Base-by-base conservation (phyloP, 768 basidiomycete species). In the Termitomyces heimii region DNA sequence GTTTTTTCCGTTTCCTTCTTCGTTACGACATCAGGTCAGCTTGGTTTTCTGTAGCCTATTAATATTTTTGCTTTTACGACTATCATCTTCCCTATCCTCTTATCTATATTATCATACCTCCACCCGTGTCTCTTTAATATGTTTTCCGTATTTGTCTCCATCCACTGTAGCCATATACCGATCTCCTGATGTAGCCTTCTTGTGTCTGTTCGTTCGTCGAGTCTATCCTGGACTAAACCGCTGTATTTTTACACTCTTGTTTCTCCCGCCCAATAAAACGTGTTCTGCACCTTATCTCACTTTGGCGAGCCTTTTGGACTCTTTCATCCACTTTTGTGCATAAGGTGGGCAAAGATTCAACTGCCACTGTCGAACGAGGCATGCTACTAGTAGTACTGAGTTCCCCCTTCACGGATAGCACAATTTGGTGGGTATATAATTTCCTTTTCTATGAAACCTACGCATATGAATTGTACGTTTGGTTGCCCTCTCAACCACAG, bases 131-230 rank as follows among this genome's bases (percentile, higher is more conserved):
- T 39, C 32, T 43, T 51, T 51, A 51, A 51, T 51, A 26, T 28
- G 24, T 31, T 44, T 50, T 24, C 22, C 49, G 22, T 43, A 26
- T 45, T 12, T 37, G 10, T 26, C 50, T 24, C 26, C 20, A n/a
- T 14, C 37, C 35, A 47, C 44, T 60, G 59, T 60, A 60, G 59
- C 59, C 51, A 47, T 60, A 60, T 56, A 55, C 58, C 46, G 51
- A 44, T 46, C 34, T 35, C 50, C 35, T 55, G 28, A n/a, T 60
- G 59, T 60, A 60, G 55, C 59, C 53, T 35, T 56, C 53, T 40
- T 31, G 10, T 39, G n/a, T 24, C 29, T 24, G 22, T 46, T 54
- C 4, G 22, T 39, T 52, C 29, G 43, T 51, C 37, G 16, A 18
- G 18, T 35, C 35, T 26, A 12, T 26, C 34, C 34, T 32, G 20